phyloP scores from a whole-genome alignment of 2,329 filamentous ascomycete genomes.

The Leptodontidium sp. region DNA sequence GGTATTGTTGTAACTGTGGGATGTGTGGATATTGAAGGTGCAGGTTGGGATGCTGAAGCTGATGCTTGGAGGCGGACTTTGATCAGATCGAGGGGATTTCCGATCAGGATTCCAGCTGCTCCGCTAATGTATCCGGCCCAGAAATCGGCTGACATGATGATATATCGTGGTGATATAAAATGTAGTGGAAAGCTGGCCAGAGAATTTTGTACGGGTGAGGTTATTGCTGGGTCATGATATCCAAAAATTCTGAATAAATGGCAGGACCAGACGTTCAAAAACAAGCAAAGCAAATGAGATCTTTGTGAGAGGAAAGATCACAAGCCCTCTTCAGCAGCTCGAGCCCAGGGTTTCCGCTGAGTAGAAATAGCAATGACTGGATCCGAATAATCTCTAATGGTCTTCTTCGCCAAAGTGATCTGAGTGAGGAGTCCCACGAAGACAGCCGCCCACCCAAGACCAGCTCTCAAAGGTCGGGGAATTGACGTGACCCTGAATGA shows the following conservation, averaged over 20 bases:
- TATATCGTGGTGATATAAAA: not conserved
- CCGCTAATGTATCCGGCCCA: slow-evolving; percentile 93
- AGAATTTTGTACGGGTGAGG: not conserved
- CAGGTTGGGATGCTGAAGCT: slow-evolving; percentile 43
- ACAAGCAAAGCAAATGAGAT: not conserved
- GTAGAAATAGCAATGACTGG: slow-evolving; percentile 33
- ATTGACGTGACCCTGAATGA: slow-evolving; percentile 24
- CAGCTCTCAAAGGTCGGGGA: slow-evolving; percentile 38
- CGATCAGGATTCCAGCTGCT: slow-evolving; percentile 84
- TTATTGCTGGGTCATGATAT: slow-evolving; percentile 25
- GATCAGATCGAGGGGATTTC: slow-evolving; percentile 83
- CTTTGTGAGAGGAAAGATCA: slow-evolving; percentile 1
- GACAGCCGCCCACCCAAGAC: slow-evolving; percentile 40
- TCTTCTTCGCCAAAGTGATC: slow-evolving; percentile 39
- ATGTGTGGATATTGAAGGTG: slow-evolving; percentile 25
- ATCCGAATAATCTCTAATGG: slow-evolving; percentile 38
- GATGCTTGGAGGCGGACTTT: slow-evolving; percentile 82
- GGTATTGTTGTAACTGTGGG: slow-evolving; percentile 30
- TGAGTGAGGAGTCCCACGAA: slow-evolving; percentile 40
- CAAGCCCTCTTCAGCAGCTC: slow-evolving; percentile 20
- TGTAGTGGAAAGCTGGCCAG: not conserved
- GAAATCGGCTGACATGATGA: slow-evolving; percentile 71
- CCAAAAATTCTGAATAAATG: not conserved
- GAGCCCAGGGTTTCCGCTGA: slow-evolving; percentile 32
- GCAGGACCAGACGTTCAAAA: not conserved